A percentile compares a stretch with the other conserved stretches of the same genome.
phyloP scores from a whole-genome alignment of 1,284 basidiomycete species.

The Neolentinus lepideus region DNA sequence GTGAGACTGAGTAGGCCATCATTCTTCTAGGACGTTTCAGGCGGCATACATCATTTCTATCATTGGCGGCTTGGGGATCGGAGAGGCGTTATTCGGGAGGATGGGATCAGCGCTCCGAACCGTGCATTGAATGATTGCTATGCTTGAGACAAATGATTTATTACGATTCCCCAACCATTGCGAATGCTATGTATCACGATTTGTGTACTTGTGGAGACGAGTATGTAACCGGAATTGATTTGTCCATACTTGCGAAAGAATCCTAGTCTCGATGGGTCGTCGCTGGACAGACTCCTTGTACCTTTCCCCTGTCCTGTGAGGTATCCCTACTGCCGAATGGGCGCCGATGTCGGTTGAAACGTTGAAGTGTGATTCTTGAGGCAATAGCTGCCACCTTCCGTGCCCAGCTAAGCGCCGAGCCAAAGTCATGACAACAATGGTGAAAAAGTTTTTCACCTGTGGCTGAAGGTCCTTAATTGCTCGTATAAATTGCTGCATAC shows the following conservation, averaged over 20 bases:
- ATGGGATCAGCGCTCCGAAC: conserved; percentile 18
- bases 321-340: too few relatives aligned
- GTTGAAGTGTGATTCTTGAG: neutral
- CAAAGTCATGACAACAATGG: conserved; percentile 14
- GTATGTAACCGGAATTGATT: too few relatives aligned
- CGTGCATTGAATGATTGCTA: neutral
- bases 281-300: too few relatives aligned
- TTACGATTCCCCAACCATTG: too few relatives aligned
- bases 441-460: conserved; percentile 25
- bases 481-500: neutral
- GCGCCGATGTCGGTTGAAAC: too few relatives aligned
- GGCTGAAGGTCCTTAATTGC: conserved; percentile 5
- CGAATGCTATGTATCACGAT: neutral
- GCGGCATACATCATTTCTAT: conserved; percentile 62
- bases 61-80: conserved; percentile 52
- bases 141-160: neutral
- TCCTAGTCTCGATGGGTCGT: too few relatives aligned
- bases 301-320: too few relatives aligned
- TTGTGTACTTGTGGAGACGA: too few relatives aligned
- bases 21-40: conserved; percentile 58
- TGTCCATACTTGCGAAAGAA: too few relatives aligned
- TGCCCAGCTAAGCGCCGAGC: neutral
- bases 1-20: conserved; percentile 2
- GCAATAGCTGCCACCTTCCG: too few relatives aligned
- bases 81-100: conserved; percentile 62